Base-by-base conservation (phyloP, 169 alveolate genomes). In the Plasmodium malariae region DNA sequence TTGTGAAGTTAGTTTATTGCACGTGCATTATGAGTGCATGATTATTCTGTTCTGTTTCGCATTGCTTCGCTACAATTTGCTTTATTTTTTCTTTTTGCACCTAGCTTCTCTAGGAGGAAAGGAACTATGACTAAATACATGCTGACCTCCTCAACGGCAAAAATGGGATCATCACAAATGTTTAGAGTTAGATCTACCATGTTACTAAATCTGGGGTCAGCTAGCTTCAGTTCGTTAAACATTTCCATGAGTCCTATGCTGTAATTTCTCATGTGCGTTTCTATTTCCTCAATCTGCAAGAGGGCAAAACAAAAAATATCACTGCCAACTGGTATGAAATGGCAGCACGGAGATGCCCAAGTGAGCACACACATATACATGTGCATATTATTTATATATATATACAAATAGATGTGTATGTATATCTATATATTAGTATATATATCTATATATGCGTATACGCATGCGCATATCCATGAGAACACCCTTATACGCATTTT, bases 241-340 rank as follows among this genome's bases (percentile, higher is more conserved):
- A 71, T 71, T 57, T 68, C 87, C 21, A 49, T 32, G 7, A 86
- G 28, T 1, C 87, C 74, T 34, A 43, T 59, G 28, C 73, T 76
- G 12, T 69, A 19, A 34, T 69, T 68, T 65, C 74, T 86, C 92
- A 86, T 69, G 17, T 70, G 34, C 21, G 19, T 36, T 43, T 86
- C 92, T 26, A 86, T 70, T 14, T 86, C 87, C 54, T 51, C 87
- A 45, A 57, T 57, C 92, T 85, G 49, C 19, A 11, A n/a, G n/a
- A 17, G 55, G 36, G 17, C n/a, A 28, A 63, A 34, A 3, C n/a
- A n/a, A n/a, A n/a, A n/a, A n/a, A n/a, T n/a, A n/a, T n/a, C n/a
- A n/a, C n/a, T n/a, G n/a, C n/a, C n/a, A n/a, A n/a, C n/a, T n/a
- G n/a, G n/a, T n/a, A n/a, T n/a, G n/a, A n/a, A n/a, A n/a, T n/a